phyloP scores from a whole-genome alignment of 2,329 filamentous ascomycete species.

The Arthrobotrys entomopaga region DNA sequence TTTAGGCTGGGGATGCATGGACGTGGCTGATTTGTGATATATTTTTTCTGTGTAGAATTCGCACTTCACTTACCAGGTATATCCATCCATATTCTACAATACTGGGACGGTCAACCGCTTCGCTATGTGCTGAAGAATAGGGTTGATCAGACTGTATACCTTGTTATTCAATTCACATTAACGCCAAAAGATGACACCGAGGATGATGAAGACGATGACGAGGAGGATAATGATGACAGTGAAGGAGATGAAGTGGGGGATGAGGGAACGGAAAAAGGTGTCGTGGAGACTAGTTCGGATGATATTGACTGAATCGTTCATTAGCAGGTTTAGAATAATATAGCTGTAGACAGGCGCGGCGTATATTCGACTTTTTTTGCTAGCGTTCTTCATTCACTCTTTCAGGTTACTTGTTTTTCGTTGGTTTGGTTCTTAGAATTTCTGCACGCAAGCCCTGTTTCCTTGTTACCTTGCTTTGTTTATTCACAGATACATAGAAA shows the following conservation, averaged over 20 bases:
- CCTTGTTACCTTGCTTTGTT: too few species aligned
- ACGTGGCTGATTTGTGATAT: background rate
- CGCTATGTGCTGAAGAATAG: constrained; percentile 90
- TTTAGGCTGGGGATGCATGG: background rate
- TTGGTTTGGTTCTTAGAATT: too few species aligned
- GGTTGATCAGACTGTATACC: constrained; percentile 76
- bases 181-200: constrained; percentile 73
- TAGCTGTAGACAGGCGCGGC: too few species aligned
- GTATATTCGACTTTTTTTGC: too few species aligned
- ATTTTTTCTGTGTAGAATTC: constrained; percentile 66
- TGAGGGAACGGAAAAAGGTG: constrained; percentile 14
- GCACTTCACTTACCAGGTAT: constrained; percentile 78
- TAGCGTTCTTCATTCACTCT: too few species aligned
- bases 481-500: too few species aligned
- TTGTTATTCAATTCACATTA: constrained; percentile 83
- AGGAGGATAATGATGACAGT: constrained; percentile 29
- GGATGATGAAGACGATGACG: constrained; percentile 42
- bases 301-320: constrained; percentile 30
- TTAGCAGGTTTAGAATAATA: too few species aligned
- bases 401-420: too few species aligned
- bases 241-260: constrained; percentile 7
- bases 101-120: constrained; percentile 81
- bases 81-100: constrained; percentile 76
- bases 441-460: too few species aligned
- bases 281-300: constrained; percentile 18